Evolutionary conservation across 2,329 filamentous ascomycete genomes (phyloP).

Genomic region (Pseudopyricularia javanii): DNA sequence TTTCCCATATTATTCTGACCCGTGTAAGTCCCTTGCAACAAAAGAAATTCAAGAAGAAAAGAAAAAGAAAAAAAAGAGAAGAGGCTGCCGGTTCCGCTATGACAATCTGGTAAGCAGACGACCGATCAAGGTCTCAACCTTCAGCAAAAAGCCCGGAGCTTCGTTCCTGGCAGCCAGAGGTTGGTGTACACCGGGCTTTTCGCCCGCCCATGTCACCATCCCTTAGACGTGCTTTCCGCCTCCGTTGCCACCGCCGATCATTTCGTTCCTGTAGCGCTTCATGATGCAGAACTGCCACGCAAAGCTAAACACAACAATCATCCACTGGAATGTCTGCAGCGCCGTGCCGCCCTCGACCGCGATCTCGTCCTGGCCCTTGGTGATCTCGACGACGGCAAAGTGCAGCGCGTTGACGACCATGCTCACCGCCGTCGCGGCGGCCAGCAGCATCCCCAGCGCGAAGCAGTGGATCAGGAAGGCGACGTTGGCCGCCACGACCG

Average conservation of each 20-base stretch:
- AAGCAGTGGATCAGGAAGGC: conserved; percentile 2
- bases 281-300: conserved; percentile 7
- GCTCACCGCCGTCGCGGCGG: conserved; percentile 6
- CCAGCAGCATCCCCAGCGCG: conserved; percentile 5
- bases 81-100: background rate
- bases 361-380: background rate
- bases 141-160: background rate
- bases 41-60: background rate
- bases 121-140: background rate
- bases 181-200: too few species aligned
- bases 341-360: conserved; percentile 6
- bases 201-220: background rate
- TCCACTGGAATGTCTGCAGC: conserved; percentile 10
- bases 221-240: background rate
- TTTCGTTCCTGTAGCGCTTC: background rate
- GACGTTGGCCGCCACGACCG: conserved; percentile 11
- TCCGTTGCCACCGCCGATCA: background rate
- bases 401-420: conserved; percentile 9
- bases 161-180: too few species aligned
- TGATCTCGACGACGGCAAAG: conserved; percentile 6
- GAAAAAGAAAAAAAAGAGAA: background rate
- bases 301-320: conserved; percentile 8
- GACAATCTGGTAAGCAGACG: background rate
- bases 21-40: background rate
- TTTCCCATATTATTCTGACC: background rate